phyloP scores from a whole-genome alignment of 2,329 filamentous ascomycete genomes.

The Daldinia sp. region DNA sequence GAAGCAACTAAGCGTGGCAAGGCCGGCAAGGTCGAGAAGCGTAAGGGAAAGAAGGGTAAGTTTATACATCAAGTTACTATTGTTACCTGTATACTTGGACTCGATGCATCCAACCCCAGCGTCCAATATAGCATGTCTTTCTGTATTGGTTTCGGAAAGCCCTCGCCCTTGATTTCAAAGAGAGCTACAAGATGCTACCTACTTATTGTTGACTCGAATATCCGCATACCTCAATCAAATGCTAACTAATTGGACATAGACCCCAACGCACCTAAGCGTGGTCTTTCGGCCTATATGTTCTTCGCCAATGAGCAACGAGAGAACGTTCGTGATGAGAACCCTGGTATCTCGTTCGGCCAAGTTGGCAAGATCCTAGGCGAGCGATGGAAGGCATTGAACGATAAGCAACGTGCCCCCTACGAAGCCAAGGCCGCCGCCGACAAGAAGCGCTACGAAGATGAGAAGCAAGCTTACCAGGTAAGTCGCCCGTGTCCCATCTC shows the following conservation, averaged over 20 bases:
- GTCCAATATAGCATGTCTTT: background rate
- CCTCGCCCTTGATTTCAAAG: background rate
- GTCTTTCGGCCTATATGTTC: conserved; percentile 99
- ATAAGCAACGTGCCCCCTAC: conserved; percentile 92
- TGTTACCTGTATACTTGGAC: background rate
- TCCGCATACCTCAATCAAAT: background rate
- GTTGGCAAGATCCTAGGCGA: conserved; percentile 98
- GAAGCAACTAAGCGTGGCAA: conserved; percentile 62
- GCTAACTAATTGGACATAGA: conserved; percentile 60
- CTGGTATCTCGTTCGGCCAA: conserved; percentile 95
- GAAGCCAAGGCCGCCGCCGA: conserved; percentile 96
- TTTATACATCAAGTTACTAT: conserved; percentile 18
- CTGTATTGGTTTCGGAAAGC: background rate
- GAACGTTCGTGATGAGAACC: conserved; percentile 98
- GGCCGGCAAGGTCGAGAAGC: conserved; percentile 62
- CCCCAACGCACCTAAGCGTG: conserved; percentile 98
- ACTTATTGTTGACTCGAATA: background rate
- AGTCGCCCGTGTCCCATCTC: conserved; percentile 48
- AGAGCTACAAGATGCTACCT: background rate
- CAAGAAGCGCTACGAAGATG: conserved; percentile 99
- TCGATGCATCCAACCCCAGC: background rate
- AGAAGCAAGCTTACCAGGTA: conserved; percentile 95
- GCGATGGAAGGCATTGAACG: conserved; percentile 96
- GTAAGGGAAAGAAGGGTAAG: conserved; percentile 68
- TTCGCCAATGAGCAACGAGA: conserved; percentile 99